phyloP scores from a whole-genome alignment of 2,329 filamentous ascomycete species.

The Rutstroemia sp. region DNA sequence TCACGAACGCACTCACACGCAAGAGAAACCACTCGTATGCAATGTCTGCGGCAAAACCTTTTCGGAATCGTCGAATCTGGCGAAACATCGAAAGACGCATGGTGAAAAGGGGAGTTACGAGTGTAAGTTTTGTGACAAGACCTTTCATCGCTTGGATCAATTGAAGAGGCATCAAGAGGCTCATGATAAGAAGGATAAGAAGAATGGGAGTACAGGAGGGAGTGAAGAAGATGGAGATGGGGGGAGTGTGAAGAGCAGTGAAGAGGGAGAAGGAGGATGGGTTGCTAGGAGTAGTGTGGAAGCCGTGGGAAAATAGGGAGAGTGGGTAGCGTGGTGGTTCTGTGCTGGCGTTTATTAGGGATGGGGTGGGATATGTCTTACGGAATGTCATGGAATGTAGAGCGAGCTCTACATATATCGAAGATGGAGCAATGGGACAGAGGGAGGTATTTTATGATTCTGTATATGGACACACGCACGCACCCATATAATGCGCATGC shows the following conservation, averaged over 20 bases:
- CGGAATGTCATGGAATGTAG: too few relatives aligned
- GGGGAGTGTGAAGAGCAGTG: background rate
- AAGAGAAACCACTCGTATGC: constrained; percentile 54
- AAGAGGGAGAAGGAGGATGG: background rate
- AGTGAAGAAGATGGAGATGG: background rate
- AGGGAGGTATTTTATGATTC: too few relatives aligned
- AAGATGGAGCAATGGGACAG: too few relatives aligned
- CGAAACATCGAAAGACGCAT: constrained; percentile 58
- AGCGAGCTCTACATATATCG: too few relatives aligned
- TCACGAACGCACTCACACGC: constrained; percentile 59
- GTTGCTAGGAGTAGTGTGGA: background rate
- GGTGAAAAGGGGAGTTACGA: constrained; percentile 43
- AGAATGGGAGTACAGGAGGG: background rate
- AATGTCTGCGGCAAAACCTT: constrained; percentile 52
- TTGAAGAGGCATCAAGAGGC: constrained; percentile 46
- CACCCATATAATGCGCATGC: too few relatives aligned
- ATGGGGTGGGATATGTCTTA: background rate
- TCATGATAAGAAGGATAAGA: constrained; percentile 13
- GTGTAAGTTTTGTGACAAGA: constrained; percentile 47
- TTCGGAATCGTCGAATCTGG: constrained; percentile 58
- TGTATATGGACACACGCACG: too few relatives aligned
- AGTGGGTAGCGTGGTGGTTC: background rate
- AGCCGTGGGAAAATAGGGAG: background rate
- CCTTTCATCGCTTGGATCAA: constrained; percentile 55
- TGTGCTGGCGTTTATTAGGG: background rate